These are phyloP conservation scores for Silybum marianum DNA, from an alignment of 129 eudicot genomes.

Conservation along the genomic window DNA sequence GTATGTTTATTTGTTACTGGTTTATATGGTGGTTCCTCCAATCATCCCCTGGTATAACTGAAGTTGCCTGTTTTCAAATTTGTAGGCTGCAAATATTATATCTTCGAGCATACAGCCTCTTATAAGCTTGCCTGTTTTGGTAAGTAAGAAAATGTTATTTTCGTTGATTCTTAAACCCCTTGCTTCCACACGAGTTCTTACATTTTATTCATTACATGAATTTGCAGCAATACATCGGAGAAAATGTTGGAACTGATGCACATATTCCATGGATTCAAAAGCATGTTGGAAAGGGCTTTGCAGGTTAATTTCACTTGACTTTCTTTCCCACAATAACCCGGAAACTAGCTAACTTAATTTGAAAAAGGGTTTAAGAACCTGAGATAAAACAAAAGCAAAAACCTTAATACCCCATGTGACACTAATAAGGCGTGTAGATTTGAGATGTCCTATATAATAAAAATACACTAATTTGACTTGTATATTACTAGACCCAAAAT, in stretches of 20 bases:
- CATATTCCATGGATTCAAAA: conserved; percentile 47
- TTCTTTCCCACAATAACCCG: background rate
- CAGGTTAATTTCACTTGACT: conserved; percentile 33
- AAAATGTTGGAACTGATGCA: conserved; percentile 49
- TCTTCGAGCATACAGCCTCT: conserved; percentile 76
- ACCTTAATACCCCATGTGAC: background rate
- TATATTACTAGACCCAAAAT: background rate
- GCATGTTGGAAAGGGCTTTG: conserved; percentile 55
- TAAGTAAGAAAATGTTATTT: conserved; percentile 17
- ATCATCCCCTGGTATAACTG: conserved; percentile 6
- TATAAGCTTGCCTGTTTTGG: conserved; percentile 49
- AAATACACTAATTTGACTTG: background rate
- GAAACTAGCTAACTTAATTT: background rate
- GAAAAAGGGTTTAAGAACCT: background rate
- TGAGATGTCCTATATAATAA: background rate
- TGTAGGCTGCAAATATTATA: conserved; percentile 72
- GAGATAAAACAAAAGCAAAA: background rate
- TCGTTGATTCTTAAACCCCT: background rate
- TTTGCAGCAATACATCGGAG: conserved; percentile 41
- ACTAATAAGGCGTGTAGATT: background rate
- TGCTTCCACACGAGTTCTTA: background rate
- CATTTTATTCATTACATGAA: background rate
- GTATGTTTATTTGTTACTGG: background rate
- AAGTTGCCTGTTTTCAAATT: conserved; percentile 7
- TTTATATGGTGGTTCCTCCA: conserved; percentile 6